phyloP scores from a whole-genome alignment of 2,329 filamentous ascomycete species.

The Fusarium sp. region DNA sequence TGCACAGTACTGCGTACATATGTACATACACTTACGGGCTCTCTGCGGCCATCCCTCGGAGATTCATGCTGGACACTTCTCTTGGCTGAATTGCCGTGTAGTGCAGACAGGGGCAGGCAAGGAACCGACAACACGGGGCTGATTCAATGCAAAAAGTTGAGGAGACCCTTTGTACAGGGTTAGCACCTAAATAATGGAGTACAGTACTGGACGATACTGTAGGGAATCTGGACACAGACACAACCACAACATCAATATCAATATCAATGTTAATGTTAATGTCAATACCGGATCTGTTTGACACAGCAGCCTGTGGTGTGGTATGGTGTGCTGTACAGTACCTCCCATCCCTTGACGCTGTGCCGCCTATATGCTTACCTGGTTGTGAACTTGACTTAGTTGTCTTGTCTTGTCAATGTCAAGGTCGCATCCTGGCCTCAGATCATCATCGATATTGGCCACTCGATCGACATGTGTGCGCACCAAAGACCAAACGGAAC shows the following conservation, averaged over 20 bases:
- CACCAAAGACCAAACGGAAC: conserved; percentile 31
- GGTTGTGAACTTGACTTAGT: neutral
- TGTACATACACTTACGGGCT: conserved; percentile 1
- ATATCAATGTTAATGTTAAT: neutral
- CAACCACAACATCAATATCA: neutral
- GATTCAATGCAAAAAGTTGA: conserved; percentile 12
- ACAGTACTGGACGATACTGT: neutral
- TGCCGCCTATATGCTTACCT: conserved; percentile 4
- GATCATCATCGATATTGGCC: conserved; percentile 35
- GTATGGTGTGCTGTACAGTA: neutral
- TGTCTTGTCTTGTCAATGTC: conserved; percentile 10
- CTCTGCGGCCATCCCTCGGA: conserved; percentile 35
- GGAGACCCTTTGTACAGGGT: conserved; percentile 32
- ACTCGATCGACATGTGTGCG: conserved; percentile 21
- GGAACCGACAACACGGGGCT: conserved; percentile 21
- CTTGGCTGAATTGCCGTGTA: conserved; percentile 18
- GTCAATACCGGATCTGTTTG: neutral
- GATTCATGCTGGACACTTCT: conserved; percentile 22
- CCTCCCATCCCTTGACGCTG: conserved; percentile 14
- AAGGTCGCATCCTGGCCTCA: conserved; percentile 37
- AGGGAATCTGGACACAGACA: neutral
- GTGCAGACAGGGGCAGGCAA: conserved; percentile 19
- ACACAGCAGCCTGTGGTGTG: neutral
- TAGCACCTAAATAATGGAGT: neutral
- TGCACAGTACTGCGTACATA: neutral